Conservation (phyloP, 306 rosid genomes). For the Castanea sativa region DNA sequence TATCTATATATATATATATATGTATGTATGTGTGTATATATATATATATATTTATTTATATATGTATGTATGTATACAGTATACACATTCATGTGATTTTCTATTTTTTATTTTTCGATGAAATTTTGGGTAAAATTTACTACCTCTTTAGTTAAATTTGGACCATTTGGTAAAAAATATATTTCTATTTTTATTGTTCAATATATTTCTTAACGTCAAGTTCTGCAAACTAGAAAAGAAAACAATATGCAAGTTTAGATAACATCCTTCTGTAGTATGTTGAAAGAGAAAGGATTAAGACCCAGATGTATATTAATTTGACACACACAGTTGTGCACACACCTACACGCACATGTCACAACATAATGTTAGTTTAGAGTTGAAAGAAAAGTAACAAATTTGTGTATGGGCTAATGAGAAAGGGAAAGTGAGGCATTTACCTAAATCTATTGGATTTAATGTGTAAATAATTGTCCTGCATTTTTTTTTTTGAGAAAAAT, state of each 20-base stretch:
- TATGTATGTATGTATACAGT: no score
- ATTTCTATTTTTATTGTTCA: background rate
- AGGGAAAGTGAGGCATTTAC: background rate
- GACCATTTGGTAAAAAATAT: background rate
- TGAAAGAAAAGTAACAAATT: background rate
- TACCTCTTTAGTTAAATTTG: background rate
- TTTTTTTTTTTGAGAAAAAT: background rate
- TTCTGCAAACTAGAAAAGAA: background rate
- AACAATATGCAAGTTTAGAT: background rate
- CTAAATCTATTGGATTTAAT: background rate
- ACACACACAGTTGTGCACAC: background rate
- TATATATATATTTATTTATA: no score
- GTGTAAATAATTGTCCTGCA: background rate
- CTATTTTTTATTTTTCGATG: background rate
- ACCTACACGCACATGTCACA: no score
- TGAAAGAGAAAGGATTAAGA: background rate
- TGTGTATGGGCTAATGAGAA: background rate
- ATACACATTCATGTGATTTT: background rate
- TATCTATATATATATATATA: no score
- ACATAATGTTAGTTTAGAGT: background rate
- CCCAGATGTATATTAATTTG: background rate
- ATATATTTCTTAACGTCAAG: background rate
- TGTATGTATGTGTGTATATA: no score
- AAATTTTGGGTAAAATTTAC: background rate
- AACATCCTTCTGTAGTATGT: background rate